Base-by-base conservation (phyloP, 2,329 filamentous ascomycete genomes). In the Fusarium falciforme region DNA sequence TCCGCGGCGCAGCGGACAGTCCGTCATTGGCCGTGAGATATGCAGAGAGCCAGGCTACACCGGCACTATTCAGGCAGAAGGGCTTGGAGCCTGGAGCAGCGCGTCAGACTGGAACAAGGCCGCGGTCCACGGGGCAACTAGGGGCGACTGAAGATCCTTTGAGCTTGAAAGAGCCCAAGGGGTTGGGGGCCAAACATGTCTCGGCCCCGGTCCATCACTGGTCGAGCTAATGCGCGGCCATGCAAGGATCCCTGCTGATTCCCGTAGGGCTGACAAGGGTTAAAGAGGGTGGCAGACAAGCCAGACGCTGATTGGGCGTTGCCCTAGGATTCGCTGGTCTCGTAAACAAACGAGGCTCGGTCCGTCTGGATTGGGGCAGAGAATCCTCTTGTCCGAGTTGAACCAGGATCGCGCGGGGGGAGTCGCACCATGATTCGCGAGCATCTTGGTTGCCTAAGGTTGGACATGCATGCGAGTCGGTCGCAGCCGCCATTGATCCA, bases 231-330 rank as follows among this genome's bases (percentile, higher is more conserved):
- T 76, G 75, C 68, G 67, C 36, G 38, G 71, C 66, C 68, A 72
- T 72, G 71, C 38, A 35, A 29, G 42, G 2, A 72, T 31, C 72
- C 68, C 68, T 64, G 60, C 59, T 61, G 68, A 60, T 61, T 44
- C 72, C 64, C 67, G 70, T 78, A 78, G 76, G 76, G 76, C 76
- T 78, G 76, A 72, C 73, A 65, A 59, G 71, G 73, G 57, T 61
- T 47, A 33, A 47, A 49, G 36, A 54, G 44, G 61, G 72, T 71
- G 74, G 74, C 74, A 58, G 66, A 38, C 22, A 27, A 31, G 35
- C 12, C 6, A 3, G 20, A 16, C 9, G 25, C 36, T 54, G 20
- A 59, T 59, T 64, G 61, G 52, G 22, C 10, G n/a, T 64, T 17
- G 36, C 10, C 12, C 27, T 29, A 36, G 27, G 27, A 58, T 44